Conservation (phyloP, 2,329 filamentous ascomycete genomes). For the Colletotrichum sansevieriae region DNA sequence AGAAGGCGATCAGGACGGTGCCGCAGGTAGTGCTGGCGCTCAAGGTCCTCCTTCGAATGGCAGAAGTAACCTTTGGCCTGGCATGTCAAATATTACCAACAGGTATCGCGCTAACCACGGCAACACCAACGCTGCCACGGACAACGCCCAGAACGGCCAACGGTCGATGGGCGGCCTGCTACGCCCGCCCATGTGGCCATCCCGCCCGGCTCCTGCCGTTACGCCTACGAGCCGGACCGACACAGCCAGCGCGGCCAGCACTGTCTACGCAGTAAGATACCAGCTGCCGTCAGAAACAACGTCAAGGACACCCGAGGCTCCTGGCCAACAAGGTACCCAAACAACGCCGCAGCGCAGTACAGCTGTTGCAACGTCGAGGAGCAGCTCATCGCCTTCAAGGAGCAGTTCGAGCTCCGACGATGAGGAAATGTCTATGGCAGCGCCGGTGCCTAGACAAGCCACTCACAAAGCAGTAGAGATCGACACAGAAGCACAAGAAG, state of each 20-base stretch:
- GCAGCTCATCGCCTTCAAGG: conserved; percentile 24
- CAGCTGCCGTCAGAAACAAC: conserved; percentile 68
- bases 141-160: conserved; percentile 44
- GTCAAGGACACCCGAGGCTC: conserved; percentile 29
- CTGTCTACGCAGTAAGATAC: conserved; percentile 73
- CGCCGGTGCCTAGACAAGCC: conserved; percentile 37
- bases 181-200: conserved; percentile 67
- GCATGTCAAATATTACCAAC: conserved; percentile 55
- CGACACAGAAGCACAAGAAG: conserved; percentile 48
- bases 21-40: conserved; percentile 40
- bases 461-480: conserved; percentile 30
- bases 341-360: conserved; percentile 18
- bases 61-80: conserved; percentile 55
- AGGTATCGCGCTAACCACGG: conserved; percentile 49
- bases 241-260: conserved; percentile 73
- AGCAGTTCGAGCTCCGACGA: conserved; percentile 41
- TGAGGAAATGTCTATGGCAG: conserved; percentile 42
- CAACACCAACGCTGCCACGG: conserved; percentile 11
- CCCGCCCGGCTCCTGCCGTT: conserved; percentile 65
- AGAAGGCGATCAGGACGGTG: conserved; percentile 40
- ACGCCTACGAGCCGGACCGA: conserved; percentile 73
- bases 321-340: conserved; percentile 27
- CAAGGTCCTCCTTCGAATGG: conserved; percentile 44
- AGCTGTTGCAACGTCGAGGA: conserved; percentile 21
- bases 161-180: conserved; percentile 53